Evolutionary conservation across 2,329 filamentous ascomycete genomes (phyloP).

Genomic region (Fusarium duplospermum): DNA sequence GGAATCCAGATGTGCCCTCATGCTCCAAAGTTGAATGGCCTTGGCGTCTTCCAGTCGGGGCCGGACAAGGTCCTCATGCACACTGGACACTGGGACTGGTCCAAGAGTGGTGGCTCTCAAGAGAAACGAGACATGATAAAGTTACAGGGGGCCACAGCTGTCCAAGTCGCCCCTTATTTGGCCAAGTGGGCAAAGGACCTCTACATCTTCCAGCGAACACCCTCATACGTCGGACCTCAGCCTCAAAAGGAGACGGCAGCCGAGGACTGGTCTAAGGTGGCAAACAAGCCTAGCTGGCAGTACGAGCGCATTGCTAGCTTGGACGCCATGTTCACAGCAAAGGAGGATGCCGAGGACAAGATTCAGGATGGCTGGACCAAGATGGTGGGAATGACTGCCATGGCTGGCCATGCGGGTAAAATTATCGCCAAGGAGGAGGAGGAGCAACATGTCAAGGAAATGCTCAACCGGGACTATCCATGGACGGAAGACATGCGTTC

Average conservation of each 20-base stretch:
- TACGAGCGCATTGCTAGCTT: background rate
- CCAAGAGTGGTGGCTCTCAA: background rate
- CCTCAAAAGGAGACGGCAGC: background rate
- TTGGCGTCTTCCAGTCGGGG: background rate
- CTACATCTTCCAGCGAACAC: background rate
- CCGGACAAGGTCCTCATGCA: background rate
- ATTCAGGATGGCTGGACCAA: background rate
- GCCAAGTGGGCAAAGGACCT: background rate
- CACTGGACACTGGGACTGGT: background rate
- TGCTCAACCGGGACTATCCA: background rate
- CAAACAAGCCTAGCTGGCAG: background rate
- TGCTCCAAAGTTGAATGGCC: background rate
- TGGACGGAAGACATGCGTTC: background rate
- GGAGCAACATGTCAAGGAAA: background rate
- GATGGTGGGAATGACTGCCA: background rate
- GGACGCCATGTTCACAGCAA: background rate
- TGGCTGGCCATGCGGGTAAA: background rate
- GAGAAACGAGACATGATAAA: conserved; percentile 14
- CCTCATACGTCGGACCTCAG: background rate
- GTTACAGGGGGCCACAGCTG: conserved; percentile 11
- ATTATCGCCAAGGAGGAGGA: background rate
- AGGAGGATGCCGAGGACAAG: background rate
- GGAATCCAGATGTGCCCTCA: background rate
- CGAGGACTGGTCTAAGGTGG: background rate
- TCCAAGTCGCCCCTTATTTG: background rate